These are phyloP conservation scores for Oidiodendron maius DNA, from an alignment of 495 filamentous ascomycete species.

Conservation along the genomic window DNA sequence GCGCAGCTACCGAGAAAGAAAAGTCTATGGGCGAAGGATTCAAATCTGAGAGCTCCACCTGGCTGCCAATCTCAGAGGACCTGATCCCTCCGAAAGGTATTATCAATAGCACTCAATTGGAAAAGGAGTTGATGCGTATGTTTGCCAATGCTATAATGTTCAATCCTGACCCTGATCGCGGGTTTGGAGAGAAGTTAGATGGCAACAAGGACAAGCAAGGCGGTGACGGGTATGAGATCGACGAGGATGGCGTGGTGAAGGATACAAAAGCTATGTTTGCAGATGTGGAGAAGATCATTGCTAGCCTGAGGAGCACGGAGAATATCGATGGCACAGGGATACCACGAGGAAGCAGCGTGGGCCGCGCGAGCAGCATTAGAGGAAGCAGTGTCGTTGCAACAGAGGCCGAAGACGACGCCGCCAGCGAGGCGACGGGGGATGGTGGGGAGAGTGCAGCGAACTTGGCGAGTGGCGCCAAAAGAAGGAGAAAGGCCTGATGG, in stretches of 20 bases:
- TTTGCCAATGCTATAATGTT: constrained; percentile 98
- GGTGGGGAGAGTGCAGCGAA: constrained; percentile 5
- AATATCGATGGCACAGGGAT: not conserved
- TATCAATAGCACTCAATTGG: constrained; percentile 89
- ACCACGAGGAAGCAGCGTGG: not conserved
- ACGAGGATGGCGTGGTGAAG: constrained; percentile 58
- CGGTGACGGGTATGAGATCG: constrained; percentile 26
- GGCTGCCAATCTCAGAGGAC: constrained; percentile 64
- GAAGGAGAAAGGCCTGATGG: constrained; percentile 13
- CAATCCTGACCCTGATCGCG: constrained; percentile 69
- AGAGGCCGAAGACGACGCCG: constrained; percentile 12
- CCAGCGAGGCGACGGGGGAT: constrained; percentile 14
- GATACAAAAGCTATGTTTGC: constrained; percentile 79
- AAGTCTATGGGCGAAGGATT: constrained; percentile 32
- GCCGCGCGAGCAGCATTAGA: constrained; percentile 4
- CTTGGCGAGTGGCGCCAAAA: constrained; percentile 10
- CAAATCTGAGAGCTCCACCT: constrained; percentile 43
- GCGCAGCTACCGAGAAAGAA: constrained; percentile 59
- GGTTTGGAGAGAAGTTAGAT: constrained; percentile 45
- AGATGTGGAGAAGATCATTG: constrained; percentile 61
- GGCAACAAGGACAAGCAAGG: constrained; percentile 35
- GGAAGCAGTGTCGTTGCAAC: constrained; percentile 11
- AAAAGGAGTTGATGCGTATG: constrained; percentile 95
- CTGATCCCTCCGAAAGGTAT: constrained; percentile 83
- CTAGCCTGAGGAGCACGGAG: constrained; percentile 55